These are phyloP conservation scores for Zhuliangozyma parablackwelliae DNA, from an alignment of 1,139 yeast species.

Conservation along the genomic window DNA sequence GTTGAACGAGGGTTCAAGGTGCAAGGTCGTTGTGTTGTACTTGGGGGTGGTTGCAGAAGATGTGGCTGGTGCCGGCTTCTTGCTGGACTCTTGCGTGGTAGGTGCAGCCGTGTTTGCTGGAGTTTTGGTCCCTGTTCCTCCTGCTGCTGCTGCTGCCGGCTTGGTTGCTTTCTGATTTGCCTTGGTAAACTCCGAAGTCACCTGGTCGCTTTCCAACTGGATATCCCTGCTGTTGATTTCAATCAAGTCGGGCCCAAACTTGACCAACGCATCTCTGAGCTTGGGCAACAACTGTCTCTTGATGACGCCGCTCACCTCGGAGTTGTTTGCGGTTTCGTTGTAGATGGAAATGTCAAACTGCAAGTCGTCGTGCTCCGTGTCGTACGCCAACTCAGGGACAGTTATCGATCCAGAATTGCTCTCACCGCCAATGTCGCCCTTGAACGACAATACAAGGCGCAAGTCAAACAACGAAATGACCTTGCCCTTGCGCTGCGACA, in stretches of 20 bases:
- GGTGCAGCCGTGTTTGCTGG: slow-evolving; percentile 6
- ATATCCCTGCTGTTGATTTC: slow-evolving; percentile 77
- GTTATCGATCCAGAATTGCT: slow-evolving; percentile 64
- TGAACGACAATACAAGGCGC: slow-evolving; percentile 57
- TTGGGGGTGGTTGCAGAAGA: slow-evolving; percentile 38
- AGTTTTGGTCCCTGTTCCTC: slow-evolving; percentile 15
- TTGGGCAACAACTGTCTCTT: slow-evolving; percentile 65
- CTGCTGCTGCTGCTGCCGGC: slow-evolving; percentile 1
- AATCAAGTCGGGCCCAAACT: slow-evolving; percentile 77
- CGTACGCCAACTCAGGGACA: slow-evolving; percentile 94
- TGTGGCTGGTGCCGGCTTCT: slow-evolving; percentile 9
- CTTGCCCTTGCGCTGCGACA: slow-evolving; percentile 93
- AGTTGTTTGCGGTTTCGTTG: slow-evolving; percentile 52
- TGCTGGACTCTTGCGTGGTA: slow-evolving; percentile 1
- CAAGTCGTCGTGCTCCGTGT: slow-evolving; percentile 77
- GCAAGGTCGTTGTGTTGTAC: slow-evolving; percentile 76
- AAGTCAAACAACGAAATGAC: slow-evolving; percentile 88
- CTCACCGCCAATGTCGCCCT: slow-evolving; percentile 40
- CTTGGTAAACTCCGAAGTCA: slow-evolving; percentile 62
- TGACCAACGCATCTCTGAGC: slow-evolving; percentile 53
- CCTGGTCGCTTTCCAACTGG: slow-evolving; percentile 66
- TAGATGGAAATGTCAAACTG: slow-evolving; percentile 74
- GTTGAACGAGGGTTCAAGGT: slow-evolving; percentile 75
- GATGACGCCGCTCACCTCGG: slow-evolving; percentile 51
- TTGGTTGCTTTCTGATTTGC: slow-evolving; percentile 45